Percentiles rank a stretch among this genome's conserved stretches.
Evolutionary conservation across 371 early-diverging fungal species (phyloP).

Genomic region (Choanephora cucurbitarum): DNA sequence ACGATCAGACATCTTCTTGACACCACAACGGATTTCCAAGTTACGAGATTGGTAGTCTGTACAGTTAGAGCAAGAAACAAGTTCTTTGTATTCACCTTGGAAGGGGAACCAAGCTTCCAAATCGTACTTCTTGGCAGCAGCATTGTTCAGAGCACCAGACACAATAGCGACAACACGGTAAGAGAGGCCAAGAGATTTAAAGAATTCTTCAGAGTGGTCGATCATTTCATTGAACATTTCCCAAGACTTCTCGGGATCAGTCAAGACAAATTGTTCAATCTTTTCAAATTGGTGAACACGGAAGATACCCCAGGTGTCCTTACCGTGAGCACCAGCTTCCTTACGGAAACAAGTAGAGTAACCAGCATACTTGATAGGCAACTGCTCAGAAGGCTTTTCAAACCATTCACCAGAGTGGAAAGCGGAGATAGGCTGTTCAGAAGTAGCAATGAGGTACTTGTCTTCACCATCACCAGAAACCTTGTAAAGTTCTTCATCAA

Average conservation of each 20-base stretch:
- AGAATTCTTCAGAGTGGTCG: slow-evolving; percentile 92
- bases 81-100: slow-evolving; percentile 98
- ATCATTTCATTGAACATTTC: slow-evolving; percentile 99
- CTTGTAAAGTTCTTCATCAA: slow-evolving; percentile 99
- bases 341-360: slow-evolving; percentile 99
- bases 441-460: slow-evolving; percentile 99
- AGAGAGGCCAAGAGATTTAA: slow-evolving; percentile 92
- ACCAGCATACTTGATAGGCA: slow-evolving; percentile 97
- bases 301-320: slow-evolving; percentile 99
- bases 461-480: slow-evolving; percentile 88
- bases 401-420: slow-evolving; percentile 98
- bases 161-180: slow-evolving; percentile 96
- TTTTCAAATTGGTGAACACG: slow-evolving; percentile 99
- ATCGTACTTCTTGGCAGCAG: slow-evolving; percentile 99
- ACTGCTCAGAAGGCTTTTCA: slow-evolving; percentile 84
- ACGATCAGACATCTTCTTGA: slow-evolving; percentile 94
- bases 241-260: slow-evolving; percentile 97
- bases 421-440: slow-evolving; percentile 99
- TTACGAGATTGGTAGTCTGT: slow-evolving; percentile 98
- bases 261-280: slow-evolving; percentile 99
- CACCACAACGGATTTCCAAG: slow-evolving; percentile 97
- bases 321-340: slow-evolving; percentile 99
- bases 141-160: slow-evolving; percentile 99
- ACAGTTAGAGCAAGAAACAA: slow-evolving; percentile 99
- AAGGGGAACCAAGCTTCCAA: slow-evolving; percentile 99